A percentile compares a stretch with the other conserved stretches of the same genome.
Evolutionary conservation across 2,329 filamentous ascomycete genomes (phyloP).

Genomic region (Cadophora gregata): DNA sequence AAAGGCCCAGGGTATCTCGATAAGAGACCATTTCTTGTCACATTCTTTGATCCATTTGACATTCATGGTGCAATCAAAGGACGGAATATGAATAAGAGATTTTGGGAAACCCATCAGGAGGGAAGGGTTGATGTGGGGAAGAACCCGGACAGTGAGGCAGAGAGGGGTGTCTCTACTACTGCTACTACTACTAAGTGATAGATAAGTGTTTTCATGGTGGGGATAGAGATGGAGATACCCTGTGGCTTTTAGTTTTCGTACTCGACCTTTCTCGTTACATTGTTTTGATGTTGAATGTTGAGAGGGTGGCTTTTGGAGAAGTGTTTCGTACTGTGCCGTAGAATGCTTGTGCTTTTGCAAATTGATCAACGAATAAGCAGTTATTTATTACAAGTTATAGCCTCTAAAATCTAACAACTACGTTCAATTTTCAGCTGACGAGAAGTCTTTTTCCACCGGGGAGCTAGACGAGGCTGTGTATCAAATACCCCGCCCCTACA

Average conservation of each 20-base stretch:
- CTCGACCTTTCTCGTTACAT: too few relatives aligned
- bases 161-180: slow-evolving; percentile 9
- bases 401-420: neutral
- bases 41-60: slow-evolving; percentile 44
- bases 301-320: neutral
- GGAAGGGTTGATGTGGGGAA: slow-evolving; percentile 17
- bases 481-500: neutral
- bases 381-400: too few relatives aligned
- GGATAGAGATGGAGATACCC: slow-evolving; percentile 9
- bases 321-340: neutral
- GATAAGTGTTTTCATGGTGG: too few relatives aligned
- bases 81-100: slow-evolving; percentile 35
- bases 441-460: neutral
- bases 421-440: neutral
- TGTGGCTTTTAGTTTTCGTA: neutral
- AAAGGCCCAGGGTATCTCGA: slow-evolving; percentile 57
- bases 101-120: slow-evolving; percentile 39
- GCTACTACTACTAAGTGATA: slow-evolving; percentile 3
- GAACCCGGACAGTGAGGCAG: slow-evolving; percentile 11
- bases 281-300: neutral
- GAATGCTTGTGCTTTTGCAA: neutral
- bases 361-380: too few relatives aligned
- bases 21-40: slow-evolving; percentile 44
- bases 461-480: slow-evolving; percentile 5
- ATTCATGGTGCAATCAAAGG: slow-evolving; percentile 35